Percentiles rank a stretch among this genome's conserved stretches.
Conservation (phyloP, 768 basidiomycete species). For the Leccinum barrowsii region DNA sequence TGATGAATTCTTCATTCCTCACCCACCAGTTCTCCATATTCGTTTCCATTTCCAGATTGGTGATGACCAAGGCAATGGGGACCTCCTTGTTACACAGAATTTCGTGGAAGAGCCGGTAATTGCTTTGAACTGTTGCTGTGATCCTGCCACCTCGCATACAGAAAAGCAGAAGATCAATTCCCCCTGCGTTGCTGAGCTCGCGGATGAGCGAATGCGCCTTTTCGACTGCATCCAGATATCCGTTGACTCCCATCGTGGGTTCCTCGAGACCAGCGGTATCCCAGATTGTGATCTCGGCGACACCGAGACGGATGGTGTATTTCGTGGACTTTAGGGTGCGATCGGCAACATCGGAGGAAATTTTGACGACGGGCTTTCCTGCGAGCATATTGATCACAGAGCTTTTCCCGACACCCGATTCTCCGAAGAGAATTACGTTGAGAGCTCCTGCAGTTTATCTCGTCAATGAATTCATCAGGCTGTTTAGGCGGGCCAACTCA, state of each 20-base stretch:
- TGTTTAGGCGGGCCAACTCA: constrained; percentile 6
- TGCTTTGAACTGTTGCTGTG: constrained; percentile 30
- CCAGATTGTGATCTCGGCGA: constrained; percentile 21
- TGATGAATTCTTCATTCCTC: constrained; percentile 26
- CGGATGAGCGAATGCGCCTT: constrained; percentile 28
- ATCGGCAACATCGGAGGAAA: constrained; percentile 31
- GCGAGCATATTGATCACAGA: constrained; percentile 44
- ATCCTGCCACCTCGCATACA: constrained; percentile 36
- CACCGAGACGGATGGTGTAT: constrained; percentile 19
- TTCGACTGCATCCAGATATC: constrained; percentile 27
- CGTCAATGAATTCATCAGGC: background rate
- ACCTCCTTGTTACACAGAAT: constrained; percentile 38
- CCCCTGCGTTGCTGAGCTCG: constrained; percentile 22
- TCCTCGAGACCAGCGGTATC: constrained; percentile 32
- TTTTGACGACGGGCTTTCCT: constrained; percentile 23
- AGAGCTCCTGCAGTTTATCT: constrained; percentile 6
- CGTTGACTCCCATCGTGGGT: constrained; percentile 26
- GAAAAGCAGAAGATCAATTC: constrained; percentile 35
- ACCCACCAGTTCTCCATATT: constrained; percentile 37
- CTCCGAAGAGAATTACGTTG: constrained; percentile 32
- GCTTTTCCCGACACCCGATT: constrained; percentile 39
- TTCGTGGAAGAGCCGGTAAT: constrained; percentile 39
- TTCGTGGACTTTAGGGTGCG: constrained; percentile 32
- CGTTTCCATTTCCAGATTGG: constrained; percentile 36
- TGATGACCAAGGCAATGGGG: constrained; percentile 39